Conservation (phyloP, 495 filamentous ascomycete genomes). For the Daldinia caldariorum region DNA sequence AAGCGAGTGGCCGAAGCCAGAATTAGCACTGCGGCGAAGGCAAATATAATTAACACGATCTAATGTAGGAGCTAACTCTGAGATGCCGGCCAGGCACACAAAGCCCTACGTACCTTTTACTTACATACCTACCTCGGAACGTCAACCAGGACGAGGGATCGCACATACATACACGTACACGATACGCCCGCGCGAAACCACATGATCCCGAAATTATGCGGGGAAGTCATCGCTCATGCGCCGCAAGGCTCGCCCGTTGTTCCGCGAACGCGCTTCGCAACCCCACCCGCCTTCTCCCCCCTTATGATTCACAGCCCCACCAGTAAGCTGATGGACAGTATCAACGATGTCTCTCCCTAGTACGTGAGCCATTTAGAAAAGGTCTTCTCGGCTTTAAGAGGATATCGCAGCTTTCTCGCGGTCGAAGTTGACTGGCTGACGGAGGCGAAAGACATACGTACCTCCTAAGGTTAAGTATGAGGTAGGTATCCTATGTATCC, state of each 20-base stretch:
- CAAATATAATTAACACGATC: not conserved
- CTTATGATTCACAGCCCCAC: conserved; percentile 28
- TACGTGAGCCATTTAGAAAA: conserved; percentile 18
- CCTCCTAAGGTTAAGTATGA: not conserved
- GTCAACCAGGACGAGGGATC: not conserved
- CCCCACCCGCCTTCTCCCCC: not conserved
- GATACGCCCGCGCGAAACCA: conserved; percentile 13
- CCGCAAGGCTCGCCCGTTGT: conserved; percentile 21
- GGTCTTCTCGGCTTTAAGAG: conserved; percentile 9
- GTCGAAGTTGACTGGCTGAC: conserved; percentile 11
- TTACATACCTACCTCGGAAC: not conserved
- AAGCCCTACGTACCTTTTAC: not conserved
- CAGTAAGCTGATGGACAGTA: not conserved
- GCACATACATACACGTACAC: not conserved
- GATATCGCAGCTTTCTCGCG: conserved; percentile 29
- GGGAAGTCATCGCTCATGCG: conserved; percentile 10
- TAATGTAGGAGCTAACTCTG: too few relatives aligned
- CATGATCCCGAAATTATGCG: conserved; percentile 38
- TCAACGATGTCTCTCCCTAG: not conserved
- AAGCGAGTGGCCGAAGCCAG: not conserved
- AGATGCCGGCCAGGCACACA: not conserved
- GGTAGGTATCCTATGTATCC: not conserved
- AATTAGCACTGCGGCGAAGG: not conserved
- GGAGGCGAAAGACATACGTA: not conserved
- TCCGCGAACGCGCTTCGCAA: conserved; percentile 6